phyloP scores from a whole-genome alignment of 805 yeast species.

The Wickerhamomyces mucosus region DNA sequence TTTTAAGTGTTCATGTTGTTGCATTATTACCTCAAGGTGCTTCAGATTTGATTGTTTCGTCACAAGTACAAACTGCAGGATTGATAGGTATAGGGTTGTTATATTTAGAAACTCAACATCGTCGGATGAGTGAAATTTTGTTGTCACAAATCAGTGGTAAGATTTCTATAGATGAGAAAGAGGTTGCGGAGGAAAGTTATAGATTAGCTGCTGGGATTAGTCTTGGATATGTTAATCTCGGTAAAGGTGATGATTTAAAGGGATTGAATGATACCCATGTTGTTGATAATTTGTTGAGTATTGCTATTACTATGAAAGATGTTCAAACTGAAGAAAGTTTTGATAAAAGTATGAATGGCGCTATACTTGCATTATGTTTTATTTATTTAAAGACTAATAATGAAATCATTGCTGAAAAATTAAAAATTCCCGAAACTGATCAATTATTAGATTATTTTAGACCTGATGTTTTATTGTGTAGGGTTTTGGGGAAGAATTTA shows the following conservation, averaged over 20 bases:
- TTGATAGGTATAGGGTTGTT: constrained; percentile 82
- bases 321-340: constrained; percentile 46
- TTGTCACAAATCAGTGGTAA: constrained; percentile 57
- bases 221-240: constrained; percentile 75
- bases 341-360: constrained; percentile 63
- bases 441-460: constrained; percentile 55
- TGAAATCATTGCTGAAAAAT: constrained; percentile 45
- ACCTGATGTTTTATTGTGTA: constrained; percentile 66
- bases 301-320: constrained; percentile 54
- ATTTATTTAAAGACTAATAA: constrained; percentile 65
- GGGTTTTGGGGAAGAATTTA: constrained; percentile 37
- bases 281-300: constrained; percentile 46
- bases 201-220: constrained; percentile 83
- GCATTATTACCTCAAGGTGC: constrained; percentile 90
- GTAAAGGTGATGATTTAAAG: constrained; percentile 54
- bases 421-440: constrained; percentile 49
- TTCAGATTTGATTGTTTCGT: constrained; percentile 74
- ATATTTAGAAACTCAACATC: constrained; percentile 67
- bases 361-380: constrained; percentile 65
- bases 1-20: constrained; percentile 84
- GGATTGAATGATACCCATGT: constrained; percentile 56
- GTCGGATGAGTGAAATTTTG: constrained; percentile 77
- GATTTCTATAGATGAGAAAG: constrained; percentile 42
- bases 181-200: constrained; percentile 66
- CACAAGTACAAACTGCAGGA: constrained; percentile 86